These are phyloP conservation scores for Podosphaera xanthii DNA, from an alignment of 2,329 filamentous ascomycete species.

Conservation along the genomic window DNA sequence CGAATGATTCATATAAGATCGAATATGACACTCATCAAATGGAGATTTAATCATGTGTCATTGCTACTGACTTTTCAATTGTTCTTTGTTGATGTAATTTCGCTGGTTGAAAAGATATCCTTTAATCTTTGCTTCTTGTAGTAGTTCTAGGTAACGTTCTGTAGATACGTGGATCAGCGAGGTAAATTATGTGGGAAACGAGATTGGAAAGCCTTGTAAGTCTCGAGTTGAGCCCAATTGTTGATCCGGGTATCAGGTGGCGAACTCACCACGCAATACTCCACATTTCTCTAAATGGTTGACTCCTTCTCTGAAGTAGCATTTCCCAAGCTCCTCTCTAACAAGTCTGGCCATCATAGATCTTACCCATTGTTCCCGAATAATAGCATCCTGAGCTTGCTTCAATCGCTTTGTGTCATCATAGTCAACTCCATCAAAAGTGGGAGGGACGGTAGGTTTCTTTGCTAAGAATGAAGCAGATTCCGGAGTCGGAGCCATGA, in stretches of 20 bases:
- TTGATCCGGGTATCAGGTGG: neutral
- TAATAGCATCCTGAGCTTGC: slow-evolving; percentile 59
- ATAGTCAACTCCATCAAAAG: slow-evolving; percentile 72
- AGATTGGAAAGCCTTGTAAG: too few relatives aligned
- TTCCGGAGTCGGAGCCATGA: slow-evolving; percentile 57
- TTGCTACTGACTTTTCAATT: neutral
- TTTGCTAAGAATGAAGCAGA: slow-evolving; percentile 61
- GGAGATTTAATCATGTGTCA: too few relatives aligned
- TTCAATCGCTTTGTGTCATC: slow-evolving; percentile 63
- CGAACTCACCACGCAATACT: slow-evolving; percentile 46
- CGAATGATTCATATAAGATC: too few relatives aligned
- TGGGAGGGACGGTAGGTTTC: slow-evolving; percentile 62
- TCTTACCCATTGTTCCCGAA: slow-evolving; percentile 73
- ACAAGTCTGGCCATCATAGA: slow-evolving; percentile 76
- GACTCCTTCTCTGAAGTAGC: slow-evolving; percentile 63
- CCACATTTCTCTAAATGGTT: slow-evolving; percentile 82
- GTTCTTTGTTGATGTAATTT: slow-evolving; percentile 32
- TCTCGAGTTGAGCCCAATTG: too few relatives aligned
- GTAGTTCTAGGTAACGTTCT: slow-evolving; percentile 61
- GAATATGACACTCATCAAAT: too few relatives aligned
- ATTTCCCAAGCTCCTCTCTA: slow-evolving; percentile 64
- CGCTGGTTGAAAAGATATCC: slow-evolving; percentile 62
- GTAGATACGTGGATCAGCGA: slow-evolving; percentile 3
- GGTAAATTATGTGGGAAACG: neutral
- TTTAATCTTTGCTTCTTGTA: slow-evolving; percentile 55